Base-by-base conservation (phyloP, 176 grass and related monocot genomes). In the Cenchrus americanus region DNA sequence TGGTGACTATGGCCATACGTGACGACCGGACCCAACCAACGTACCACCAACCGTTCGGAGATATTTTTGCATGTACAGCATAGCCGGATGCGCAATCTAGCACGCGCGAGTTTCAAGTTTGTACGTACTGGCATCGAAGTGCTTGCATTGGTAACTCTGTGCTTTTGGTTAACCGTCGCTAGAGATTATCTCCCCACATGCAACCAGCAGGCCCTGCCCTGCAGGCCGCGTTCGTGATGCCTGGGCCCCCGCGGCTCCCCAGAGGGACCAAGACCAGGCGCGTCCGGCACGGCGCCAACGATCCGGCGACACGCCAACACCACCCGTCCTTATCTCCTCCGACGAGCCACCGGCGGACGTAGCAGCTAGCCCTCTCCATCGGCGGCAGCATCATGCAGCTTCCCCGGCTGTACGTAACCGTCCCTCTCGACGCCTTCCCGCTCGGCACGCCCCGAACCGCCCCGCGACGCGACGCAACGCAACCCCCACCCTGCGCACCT, bases 261-360 rank as follows among this genome's bases (percentile, higher is more conserved):
- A 42, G 10, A 5, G 47, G 47, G 47, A 48, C 50, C 54, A 44
- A 22, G 55, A 46, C 55, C 54, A 62, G 55, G 54, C 43, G 43
- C 43, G 43, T 19, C 14, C 65, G 6, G 17, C 50, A 52, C 37
- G 58, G 42, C 59, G 14, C 51, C 59, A 30, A 49, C 58, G 4
- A n/a, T 75, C 47, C 43, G 59, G 50, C 81, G 58, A 53, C 46
- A 42, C 27, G 27, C 27, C 27, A 1, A 27, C 27, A 27, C 27
- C 27, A 27, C 26, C 32, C 70, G 81, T 65, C 81, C 34, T 81
- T 69, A 58, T 70, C 51, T 5, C 51, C n/a, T 58, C 22, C 41
- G 1, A 37, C 34, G 34, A 37, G 34, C 34, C 34, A 37, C 34
- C 34, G 34, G 9, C 17, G 26, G 6, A 1, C 60, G 23, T 13